phyloP scores from a whole-genome alignment of 768 basidiomycete species.

The Hydnum rufescens region DNA sequence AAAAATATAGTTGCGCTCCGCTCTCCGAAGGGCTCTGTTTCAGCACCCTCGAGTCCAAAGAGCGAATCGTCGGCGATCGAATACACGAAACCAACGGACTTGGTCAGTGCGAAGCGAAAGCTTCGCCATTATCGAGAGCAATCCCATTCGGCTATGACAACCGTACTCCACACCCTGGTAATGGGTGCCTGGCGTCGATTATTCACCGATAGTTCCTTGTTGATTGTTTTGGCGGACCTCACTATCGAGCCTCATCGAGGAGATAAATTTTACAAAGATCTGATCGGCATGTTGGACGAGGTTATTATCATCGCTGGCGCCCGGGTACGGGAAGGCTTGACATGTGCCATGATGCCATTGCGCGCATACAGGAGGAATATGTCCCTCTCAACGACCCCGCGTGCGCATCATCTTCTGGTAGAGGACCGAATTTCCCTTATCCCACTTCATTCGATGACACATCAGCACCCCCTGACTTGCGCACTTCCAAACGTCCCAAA shows the following conservation, averaged over 20 bases:
- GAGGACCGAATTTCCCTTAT: neutral
- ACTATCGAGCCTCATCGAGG: neutral
- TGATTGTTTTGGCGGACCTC: neutral
- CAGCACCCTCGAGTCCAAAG: neutral
- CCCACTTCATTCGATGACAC: neutral
- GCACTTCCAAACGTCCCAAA: conserved; percentile 2
- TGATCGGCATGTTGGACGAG: conserved; percentile 31
- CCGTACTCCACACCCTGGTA: neutral
- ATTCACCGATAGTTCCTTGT: neutral
- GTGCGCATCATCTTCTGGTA: neutral
- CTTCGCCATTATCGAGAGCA: neutral
- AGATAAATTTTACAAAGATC: neutral
- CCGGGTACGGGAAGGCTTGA: conserved; percentile 40
- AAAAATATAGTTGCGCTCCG: neutral
- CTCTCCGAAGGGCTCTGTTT: neutral
- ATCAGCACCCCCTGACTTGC: neutral
- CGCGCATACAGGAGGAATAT: conserved; percentile 30
- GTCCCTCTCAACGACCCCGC: conserved; percentile 11
- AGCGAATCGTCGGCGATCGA: neutral
- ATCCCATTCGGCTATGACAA: neutral
- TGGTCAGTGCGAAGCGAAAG: neutral
- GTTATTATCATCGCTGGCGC: conserved; percentile 74
- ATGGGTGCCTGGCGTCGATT: neutral
- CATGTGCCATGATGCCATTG: conserved; percentile 43
- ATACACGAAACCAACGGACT: neutral